Percentiles rank a stretch among this genome's conserved stretches.
Evolutionary conservation across 2,329 filamentous ascomycete species (phyloP).

Genomic region (Phialophora expanda): DNA sequence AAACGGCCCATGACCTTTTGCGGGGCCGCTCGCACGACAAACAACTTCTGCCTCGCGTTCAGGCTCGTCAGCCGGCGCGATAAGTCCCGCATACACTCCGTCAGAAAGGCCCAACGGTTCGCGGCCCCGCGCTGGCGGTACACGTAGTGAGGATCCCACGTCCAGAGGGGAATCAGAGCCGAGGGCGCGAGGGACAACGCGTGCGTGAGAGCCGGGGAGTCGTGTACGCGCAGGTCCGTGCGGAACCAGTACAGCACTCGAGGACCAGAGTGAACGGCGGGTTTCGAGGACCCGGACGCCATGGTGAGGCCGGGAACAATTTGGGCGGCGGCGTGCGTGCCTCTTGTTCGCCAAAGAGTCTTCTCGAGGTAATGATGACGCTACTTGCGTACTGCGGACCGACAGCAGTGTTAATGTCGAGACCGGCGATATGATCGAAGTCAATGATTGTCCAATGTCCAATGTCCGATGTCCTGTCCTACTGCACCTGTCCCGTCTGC

Average conservation of each 20-base stretch:
- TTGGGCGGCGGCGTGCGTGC: no score
- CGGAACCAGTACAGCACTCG: slow-evolving; percentile 79
- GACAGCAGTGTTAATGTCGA: neutral
- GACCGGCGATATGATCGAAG: neutral
- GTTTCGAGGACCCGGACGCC: neutral
- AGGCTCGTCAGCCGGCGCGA: slow-evolving; percentile 67
- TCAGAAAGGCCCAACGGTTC: slow-evolving; percentile 77
- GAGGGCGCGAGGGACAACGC: slow-evolving; percentile 72
- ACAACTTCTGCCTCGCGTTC: slow-evolving; percentile 73
- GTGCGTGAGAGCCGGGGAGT: slow-evolving; percentile 74
- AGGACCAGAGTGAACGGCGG: slow-evolving; percentile 40
- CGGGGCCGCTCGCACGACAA: slow-evolving; percentile 69
- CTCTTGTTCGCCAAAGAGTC: neutral
- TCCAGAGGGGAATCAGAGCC: slow-evolving; percentile 76
- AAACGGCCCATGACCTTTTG: slow-evolving; percentile 70
- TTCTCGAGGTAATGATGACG: neutral
- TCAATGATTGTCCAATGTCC: no score
- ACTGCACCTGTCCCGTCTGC: neutral
- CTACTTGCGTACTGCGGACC: no score
- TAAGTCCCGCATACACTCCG: slow-evolving; percentile 73
- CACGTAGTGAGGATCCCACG: slow-evolving; percentile 81
- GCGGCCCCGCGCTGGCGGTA: slow-evolving; percentile 71
- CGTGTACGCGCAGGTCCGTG: slow-evolving; percentile 77
- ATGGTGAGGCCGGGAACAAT: neutral
- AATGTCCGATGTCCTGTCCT: neutral